Evolutionary conservation across 2,329 filamentous ascomycete genomes (phyloP).

Genomic region (Pestalotiopsis sp.): DNA sequence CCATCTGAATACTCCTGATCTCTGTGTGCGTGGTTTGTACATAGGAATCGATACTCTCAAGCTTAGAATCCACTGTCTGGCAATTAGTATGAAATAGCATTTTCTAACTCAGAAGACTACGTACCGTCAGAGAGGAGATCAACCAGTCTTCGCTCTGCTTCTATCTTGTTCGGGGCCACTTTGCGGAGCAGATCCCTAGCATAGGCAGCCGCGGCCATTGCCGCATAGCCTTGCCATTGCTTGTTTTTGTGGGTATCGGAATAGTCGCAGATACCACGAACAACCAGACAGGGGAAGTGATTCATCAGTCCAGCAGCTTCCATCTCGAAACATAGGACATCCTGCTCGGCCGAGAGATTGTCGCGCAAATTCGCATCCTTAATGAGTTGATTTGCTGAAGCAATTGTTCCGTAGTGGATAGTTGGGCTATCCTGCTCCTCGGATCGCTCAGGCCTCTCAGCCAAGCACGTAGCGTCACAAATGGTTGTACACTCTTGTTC

Average conservation of each 20-base stretch:
- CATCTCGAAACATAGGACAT: constrained; percentile 34
- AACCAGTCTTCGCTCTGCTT: constrained; percentile 4
- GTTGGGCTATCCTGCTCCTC: constrained; percentile 23
- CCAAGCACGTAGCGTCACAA: constrained; percentile 7
- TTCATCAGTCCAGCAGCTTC: background rate
- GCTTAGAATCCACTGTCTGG: background rate
- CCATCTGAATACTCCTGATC: background rate
- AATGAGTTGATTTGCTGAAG: constrained; percentile 35
- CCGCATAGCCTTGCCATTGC: constrained; percentile 29
- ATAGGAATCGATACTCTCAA: background rate
- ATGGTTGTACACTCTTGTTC: constrained; percentile 18
- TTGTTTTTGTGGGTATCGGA: constrained; percentile 30
- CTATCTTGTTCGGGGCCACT: constrained; percentile 15
- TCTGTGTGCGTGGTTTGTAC: background rate
- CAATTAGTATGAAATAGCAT: background rate
- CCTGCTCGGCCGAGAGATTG: constrained; percentile 17
- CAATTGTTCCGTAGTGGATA: constrained; percentile 39
- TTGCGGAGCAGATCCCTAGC: constrained; percentile 21
- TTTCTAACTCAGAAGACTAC: background rate
- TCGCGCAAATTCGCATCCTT: constrained; percentile 30
- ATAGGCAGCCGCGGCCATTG: constrained; percentile 27
- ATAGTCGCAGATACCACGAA: constrained; percentile 33
- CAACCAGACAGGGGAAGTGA: constrained; percentile 9
- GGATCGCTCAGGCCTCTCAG: background rate
- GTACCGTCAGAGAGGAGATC: constrained; percentile 13